Evolutionary conservation across 192 early-diverging fungal species (phyloP).

Genomic region (Entomortierella chlamydospora): DNA sequence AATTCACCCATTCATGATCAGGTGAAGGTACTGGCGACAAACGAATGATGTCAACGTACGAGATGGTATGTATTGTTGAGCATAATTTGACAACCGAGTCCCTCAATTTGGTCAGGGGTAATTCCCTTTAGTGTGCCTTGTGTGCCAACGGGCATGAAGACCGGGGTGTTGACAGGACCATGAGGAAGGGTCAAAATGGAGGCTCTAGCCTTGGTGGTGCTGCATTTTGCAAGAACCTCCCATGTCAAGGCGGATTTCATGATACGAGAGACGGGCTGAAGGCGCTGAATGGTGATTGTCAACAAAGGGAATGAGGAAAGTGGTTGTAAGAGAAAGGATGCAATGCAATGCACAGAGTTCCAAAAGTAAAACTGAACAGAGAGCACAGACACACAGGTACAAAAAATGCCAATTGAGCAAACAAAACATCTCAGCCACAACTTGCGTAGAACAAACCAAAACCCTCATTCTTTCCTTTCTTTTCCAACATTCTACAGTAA

Average conservation of each 20-base stretch:
- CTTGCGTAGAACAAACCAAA: neutral
- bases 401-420: neutral
- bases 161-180: constrained; percentile 82
- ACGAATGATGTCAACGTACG: constrained; percentile 52
- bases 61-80: constrained; percentile 91
- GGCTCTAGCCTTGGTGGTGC: constrained; percentile 84
- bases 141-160: constrained; percentile 93
- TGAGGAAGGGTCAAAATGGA: constrained; percentile 83
- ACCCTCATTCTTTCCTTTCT: neutral
- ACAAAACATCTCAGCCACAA: constrained; percentile 20
- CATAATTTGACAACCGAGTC: constrained; percentile 85
- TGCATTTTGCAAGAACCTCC: constrained; percentile 79
- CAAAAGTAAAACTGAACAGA: neutral
- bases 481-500: neutral
- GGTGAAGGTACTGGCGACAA: too few species aligned
- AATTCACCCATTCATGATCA: too few species aligned
- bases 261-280: constrained; percentile 32
- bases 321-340: neutral
- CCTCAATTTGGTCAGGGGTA: constrained; percentile 79
- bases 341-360: too few species aligned
- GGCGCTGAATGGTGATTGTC: constrained; percentile 39
- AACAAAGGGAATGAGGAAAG: neutral
- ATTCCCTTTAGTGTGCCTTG: constrained; percentile 88
- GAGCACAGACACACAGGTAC: neutral
- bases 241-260: constrained; percentile 81